Evolutionary conservation across 306 rosid species (phyloP).

Genomic region (Nissolia schottii): DNA sequence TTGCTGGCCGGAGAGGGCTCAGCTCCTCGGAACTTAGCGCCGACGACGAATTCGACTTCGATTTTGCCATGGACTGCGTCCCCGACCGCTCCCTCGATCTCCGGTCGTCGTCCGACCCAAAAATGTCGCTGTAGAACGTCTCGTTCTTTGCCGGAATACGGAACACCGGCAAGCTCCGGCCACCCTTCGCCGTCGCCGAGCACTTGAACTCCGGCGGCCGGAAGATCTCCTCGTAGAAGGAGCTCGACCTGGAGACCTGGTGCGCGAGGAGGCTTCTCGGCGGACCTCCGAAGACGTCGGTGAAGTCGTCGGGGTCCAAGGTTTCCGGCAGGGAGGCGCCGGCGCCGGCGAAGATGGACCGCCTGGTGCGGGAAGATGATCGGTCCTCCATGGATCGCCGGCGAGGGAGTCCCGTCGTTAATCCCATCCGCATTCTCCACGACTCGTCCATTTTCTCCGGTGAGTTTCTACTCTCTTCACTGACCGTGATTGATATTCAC

Average conservation of each 20-base stretch:
- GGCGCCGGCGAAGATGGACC: constrained; percentile 28
- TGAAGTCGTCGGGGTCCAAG: constrained; percentile 52
- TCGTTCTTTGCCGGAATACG: constrained; percentile 54
- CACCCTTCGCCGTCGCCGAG: constrained; percentile 22
- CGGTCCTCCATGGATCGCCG: constrained; percentile 57
- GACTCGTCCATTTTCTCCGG: constrained; percentile 66
- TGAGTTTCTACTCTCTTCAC: not conserved
- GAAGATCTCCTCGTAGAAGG: constrained; percentile 69
- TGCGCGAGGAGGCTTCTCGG: constrained; percentile 55
- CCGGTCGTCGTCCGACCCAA: constrained; percentile 67
- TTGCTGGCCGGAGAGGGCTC: constrained; percentile 59
- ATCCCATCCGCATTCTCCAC: constrained; percentile 77
- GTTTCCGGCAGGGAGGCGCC: constrained; percentile 5
- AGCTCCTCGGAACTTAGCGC: constrained; percentile 84
- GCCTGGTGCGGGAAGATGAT: constrained; percentile 21
- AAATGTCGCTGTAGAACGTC: constrained; percentile 61
- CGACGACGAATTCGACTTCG: constrained; percentile 73
- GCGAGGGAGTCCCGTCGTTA: constrained; percentile 45
- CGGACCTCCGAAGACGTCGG: constrained; percentile 92
- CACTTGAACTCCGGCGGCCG: constrained; percentile 33
- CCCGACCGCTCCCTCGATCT: constrained; percentile 66
- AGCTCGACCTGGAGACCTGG: constrained; percentile 43
- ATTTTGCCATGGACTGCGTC: constrained; percentile 51
- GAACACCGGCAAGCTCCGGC: constrained; percentile 59
- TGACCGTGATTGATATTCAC: constrained; percentile 19